These are phyloP conservation scores for Nepenthes gracilis DNA, from an alignment of 148 eudicot genomes.

Conservation along the genomic window DNA sequence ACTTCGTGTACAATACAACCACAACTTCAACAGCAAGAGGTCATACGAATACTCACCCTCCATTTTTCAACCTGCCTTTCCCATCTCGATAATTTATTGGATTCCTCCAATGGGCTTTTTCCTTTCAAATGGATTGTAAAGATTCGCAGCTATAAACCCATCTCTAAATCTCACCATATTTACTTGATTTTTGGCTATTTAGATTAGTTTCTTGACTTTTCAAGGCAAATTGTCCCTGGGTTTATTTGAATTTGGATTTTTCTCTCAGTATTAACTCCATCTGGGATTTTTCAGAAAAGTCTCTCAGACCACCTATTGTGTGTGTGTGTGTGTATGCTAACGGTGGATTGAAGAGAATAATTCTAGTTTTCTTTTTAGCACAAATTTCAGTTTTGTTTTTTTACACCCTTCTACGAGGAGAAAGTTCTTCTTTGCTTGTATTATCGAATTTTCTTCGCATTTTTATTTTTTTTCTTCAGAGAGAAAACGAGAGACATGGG, in stretches of 20 bases:
- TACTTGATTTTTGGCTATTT: not conserved
- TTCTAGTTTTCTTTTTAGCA: no score
- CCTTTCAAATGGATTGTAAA: constrained; percentile 6
- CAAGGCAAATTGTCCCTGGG: not conserved
- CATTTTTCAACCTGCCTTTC: constrained; percentile 6
- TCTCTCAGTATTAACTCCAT: no score
- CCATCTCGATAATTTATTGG: not conserved
- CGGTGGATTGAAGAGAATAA: no score
- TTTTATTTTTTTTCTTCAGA: not conserved
- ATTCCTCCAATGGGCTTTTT: constrained; percentile 2
- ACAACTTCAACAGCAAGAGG: no score
- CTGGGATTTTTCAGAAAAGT: no score
- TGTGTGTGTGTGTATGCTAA: no score
- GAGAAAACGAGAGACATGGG: constrained; percentile 57
- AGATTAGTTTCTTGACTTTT: not conserved
- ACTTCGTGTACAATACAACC: no score
- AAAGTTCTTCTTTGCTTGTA: no score
- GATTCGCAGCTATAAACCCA: not conserved
- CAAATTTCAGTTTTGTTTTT: no score
- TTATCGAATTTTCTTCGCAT: no score
- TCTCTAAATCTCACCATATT: not conserved
- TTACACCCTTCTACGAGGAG: no score
- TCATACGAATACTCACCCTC: constrained; percentile 3
- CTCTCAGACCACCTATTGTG: no score
- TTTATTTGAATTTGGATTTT: constrained; percentile 1